Conservation (phyloP, 805 yeast species). For the Saccharomycopsis amapae region DNA sequence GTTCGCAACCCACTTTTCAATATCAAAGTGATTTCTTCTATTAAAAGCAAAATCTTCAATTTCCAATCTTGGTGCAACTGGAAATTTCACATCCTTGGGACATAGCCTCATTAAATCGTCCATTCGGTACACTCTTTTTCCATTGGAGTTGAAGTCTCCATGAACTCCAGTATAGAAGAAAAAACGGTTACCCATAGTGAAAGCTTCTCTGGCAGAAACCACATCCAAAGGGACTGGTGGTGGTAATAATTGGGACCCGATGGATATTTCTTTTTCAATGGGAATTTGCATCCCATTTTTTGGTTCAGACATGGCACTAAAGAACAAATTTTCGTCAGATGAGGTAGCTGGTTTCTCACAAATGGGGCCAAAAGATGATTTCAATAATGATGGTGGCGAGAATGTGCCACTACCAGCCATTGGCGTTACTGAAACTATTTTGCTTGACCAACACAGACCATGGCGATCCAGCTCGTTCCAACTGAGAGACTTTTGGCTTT, state of each 20-base stretch:
- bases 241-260: neutral
- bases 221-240: no score
- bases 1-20: conserved; percentile 4
- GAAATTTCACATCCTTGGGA: neutral
- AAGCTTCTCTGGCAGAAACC: no score
- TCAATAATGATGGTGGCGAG: no score
- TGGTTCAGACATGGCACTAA: no score
- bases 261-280: neutral
- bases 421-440: no score
- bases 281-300: no score
- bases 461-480: neutral
- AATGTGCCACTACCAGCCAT: no score
- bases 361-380: no score
- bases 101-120: conserved; percentile 1
- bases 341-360: no score
- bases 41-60: neutral
- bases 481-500: neutral
- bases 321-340: no score
- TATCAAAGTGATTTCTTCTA: neutral
- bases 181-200: conserved; percentile 1
- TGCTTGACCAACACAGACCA: no score
- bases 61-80: neutral
- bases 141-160: neutral
- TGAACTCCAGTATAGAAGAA: conserved; percentile 16
- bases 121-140: conserved; percentile 17